These are phyloP conservation scores for Myriosclerotinia curreyana DNA, from an alignment of 2,329 filamentous ascomycete genomes.

Conservation along the genomic window DNA sequence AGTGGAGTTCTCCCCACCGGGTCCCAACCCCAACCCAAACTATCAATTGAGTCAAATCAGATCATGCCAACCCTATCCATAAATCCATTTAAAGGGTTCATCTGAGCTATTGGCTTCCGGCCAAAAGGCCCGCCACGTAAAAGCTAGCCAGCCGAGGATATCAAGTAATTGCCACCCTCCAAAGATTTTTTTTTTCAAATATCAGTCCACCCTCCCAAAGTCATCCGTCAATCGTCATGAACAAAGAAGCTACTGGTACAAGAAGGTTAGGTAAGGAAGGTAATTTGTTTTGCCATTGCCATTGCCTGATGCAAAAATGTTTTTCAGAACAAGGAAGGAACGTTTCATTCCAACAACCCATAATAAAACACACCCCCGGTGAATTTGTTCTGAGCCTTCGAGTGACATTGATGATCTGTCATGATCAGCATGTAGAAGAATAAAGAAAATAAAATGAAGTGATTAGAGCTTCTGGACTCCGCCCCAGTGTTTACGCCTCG, in stretches of 20 bases:
- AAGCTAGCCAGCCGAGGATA: background rate
- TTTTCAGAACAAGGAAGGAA: slow-evolving; percentile 4
- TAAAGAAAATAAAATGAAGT: slow-evolving; percentile 9
- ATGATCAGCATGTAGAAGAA: slow-evolving; percentile 4
- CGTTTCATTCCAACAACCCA: background rate
- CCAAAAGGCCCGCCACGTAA: slow-evolving; percentile 3
- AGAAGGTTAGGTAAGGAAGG: slow-evolving; percentile 7
- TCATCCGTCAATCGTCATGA: slow-evolving; percentile 18
- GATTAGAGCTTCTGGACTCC: slow-evolving; percentile 16
- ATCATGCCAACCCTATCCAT: background rate
- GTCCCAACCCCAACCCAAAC: background rate
- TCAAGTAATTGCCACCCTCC: background rate
- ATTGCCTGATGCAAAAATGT: slow-evolving; percentile 15
- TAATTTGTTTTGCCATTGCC: background rate
- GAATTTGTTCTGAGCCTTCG: background rate
- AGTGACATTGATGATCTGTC: slow-evolving; percentile 1
- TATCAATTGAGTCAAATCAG: background rate
- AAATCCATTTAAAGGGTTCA: background rate
- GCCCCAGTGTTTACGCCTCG: slow-evolving; percentile 19
- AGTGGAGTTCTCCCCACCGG: background rate
- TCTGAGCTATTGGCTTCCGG: background rate
- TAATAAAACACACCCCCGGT: background rate
- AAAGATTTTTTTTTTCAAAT: background rate
- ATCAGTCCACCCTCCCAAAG: slow-evolving; percentile 2
- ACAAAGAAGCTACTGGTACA: slow-evolving; percentile 18